A percentile compares a stretch with the other conserved stretches of the same genome.
These are phyloP conservation scores for Komagataella mondaviorum DNA, from an alignment of 805 yeast species.

Conservation along the genomic window DNA sequence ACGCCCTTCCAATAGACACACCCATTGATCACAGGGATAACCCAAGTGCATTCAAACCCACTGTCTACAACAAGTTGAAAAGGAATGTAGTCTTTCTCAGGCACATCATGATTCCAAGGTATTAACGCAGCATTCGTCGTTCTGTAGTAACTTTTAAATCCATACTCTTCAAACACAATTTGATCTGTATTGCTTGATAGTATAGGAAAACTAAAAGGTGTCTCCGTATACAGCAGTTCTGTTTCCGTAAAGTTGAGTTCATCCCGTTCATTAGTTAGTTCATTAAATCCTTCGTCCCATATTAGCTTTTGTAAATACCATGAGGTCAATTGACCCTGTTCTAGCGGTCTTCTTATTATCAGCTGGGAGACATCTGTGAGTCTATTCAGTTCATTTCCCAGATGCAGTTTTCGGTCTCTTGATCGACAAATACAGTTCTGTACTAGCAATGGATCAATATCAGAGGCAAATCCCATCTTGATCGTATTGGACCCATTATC, in stretches of 20 bases:
- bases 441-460: conserved; percentile 34
- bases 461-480: conserved; percentile 42
- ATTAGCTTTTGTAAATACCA: conserved; percentile 86
- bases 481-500: conserved; percentile 87
- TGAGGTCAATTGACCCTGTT: conserved; percentile 75
- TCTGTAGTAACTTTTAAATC: conserved; percentile 57
- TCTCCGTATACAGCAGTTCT: conserved; percentile 62
- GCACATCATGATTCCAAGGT: conserved; percentile 38
- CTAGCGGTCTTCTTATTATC: conserved; percentile 68
- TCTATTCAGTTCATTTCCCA: conserved; percentile 55
- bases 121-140: conserved; percentile 46
- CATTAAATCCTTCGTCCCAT: conserved; percentile 73
- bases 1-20: conserved; percentile 66
- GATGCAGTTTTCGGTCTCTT: conserved; percentile 55
- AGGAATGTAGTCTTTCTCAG: conserved; percentile 24
- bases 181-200: conserved; percentile 80
- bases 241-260: conserved; percentile 33
- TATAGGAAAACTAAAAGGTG: conserved; percentile 72
- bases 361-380: conserved; percentile 68
- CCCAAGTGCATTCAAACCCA: conserved; percentile 81
- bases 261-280: conserved; percentile 18
- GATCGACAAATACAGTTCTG: conserved; percentile 66
- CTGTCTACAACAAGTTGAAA: conserved; percentile 75
- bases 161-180: conserved; percentile 88
- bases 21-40: conserved; percentile 75